These are phyloP conservation scores for Cladosporium sp. DNA, from an alignment of 2,329 filamentous ascomycete species.

Conservation along the genomic window DNA sequence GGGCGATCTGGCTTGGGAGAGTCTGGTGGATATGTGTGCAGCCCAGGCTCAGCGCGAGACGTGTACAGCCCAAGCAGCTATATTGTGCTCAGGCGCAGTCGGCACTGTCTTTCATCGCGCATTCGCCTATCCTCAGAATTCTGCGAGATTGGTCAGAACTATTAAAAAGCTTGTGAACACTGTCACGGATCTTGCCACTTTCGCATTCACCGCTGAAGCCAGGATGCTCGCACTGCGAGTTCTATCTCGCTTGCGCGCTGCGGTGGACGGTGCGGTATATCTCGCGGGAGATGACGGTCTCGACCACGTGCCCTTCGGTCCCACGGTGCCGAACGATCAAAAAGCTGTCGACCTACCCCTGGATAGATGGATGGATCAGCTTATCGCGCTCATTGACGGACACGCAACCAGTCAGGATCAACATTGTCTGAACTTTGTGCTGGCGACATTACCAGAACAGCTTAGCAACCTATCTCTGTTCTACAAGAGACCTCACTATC, in stretches of 20 bases:
- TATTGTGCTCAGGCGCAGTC: neutral
- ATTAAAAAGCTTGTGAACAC: slow-evolving; percentile 8
- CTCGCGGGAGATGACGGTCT: slow-evolving; percentile 9
- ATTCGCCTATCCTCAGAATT: slow-evolving; percentile 9
- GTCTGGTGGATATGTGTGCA: slow-evolving; percentile 8
- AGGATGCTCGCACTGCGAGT: slow-evolving; percentile 11
- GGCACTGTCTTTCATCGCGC: slow-evolving; percentile 8
- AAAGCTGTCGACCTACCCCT: slow-evolving; percentile 9
- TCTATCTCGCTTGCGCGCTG: slow-evolving; percentile 19
- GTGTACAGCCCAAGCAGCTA: slow-evolving; percentile 4
- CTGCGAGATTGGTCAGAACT: slow-evolving; percentile 3
- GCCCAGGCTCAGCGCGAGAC: neutral
- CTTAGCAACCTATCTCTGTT: slow-evolving; percentile 88
- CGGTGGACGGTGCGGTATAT: slow-evolving; percentile 19
- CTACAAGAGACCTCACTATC: slow-evolving; percentile 64
- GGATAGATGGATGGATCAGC: slow-evolving; percentile 15
- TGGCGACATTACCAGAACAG: slow-evolving; percentile 82
- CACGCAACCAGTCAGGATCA: slow-evolving; percentile 43
- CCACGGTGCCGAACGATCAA: slow-evolving; percentile 5
- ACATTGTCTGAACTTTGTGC: slow-evolving; percentile 87
- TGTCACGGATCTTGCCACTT: slow-evolving; percentile 6
- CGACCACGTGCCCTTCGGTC: neutral
- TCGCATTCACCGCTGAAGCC: slow-evolving; percentile 6
- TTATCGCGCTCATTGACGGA: slow-evolving; percentile 11
- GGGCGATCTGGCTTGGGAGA: slow-evolving; percentile 10